phyloP scores from a whole-genome alignment of 208 protist genomes.

The Acanthamoeba pearcei region DNA sequence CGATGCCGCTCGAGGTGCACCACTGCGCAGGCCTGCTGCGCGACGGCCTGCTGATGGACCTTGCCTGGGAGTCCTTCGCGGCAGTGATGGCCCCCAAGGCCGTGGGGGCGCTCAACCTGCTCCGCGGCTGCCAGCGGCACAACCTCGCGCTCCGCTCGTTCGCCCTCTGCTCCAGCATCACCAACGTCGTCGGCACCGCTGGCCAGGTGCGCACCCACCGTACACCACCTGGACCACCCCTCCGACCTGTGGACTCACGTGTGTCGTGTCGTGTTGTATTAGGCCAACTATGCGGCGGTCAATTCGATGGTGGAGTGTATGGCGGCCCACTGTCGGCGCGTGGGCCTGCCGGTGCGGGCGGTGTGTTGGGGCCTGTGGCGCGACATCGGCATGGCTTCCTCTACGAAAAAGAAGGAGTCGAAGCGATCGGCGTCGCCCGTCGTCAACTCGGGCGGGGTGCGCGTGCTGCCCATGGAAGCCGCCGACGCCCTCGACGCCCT shows the following conservation, averaged over 20 bases:
- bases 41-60: constrained; percentile 77
- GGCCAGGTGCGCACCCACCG: constrained; percentile 49
- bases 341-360: constrained; percentile 77
- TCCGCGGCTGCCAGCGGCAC: background rate
- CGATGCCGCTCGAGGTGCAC: constrained; percentile 73
- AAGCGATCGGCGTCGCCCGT: background rate
- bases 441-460: background rate
- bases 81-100: constrained; percentile 84
- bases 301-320: constrained; percentile 82
- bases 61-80: constrained; percentile 71
- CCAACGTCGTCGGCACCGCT: constrained; percentile 77
- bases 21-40: constrained; percentile 81
- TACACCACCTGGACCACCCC: too few species aligned
- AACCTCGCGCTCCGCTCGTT: constrained; percentile 77
- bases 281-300: constrained; percentile 85
- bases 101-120: constrained; percentile 76
- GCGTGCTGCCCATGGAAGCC: constrained; percentile 43
- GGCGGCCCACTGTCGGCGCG: constrained; percentile 32
- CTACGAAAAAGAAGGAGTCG: too few species aligned
- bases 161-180: constrained; percentile 82
- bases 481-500: constrained; percentile 15
- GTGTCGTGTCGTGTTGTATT: constrained; percentile 42
- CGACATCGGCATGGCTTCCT: constrained; percentile 82
- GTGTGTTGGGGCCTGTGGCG: constrained; percentile 83
- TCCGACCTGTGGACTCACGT: too few species aligned